Base-by-base conservation (phyloP, 176 grass and related monocot genomes). In the Cenchrus purpureus region DNA sequence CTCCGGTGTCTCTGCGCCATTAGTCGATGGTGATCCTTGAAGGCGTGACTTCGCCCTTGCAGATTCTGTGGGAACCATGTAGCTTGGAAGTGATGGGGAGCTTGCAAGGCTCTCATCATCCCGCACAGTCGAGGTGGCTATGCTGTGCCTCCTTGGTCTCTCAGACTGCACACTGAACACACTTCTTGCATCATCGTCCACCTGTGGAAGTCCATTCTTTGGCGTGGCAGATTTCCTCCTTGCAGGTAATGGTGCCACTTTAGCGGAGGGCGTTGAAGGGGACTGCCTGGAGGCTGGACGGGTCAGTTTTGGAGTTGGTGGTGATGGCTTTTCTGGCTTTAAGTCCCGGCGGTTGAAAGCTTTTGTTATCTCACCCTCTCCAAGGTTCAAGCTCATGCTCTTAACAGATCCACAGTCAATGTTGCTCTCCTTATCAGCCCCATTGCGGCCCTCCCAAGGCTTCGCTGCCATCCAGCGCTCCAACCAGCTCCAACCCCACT, bases 401-500 rank as follows among this genome's bases (percentile, higher is more conserved):
- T 91, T 95, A 32, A 87, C 43, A 4, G 95, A 95, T 19, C 49
- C 82, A 0, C 37, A 74, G 49, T 93, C 95, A 76, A 65, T 48
- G 76, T 84, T 98, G 68, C 74, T 84, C 19, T 98, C 93, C 63
- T 86, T 98, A 67, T 92, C 91, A 2, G 88, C 72, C 34, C 78
- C 91, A 4, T 75, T 72, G 49, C 82, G 87, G 29, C 85, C 89
- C 62, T 98, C 95, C 85, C 87, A 92, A 64, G 95, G 91, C 67
- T 94, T 95, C 16, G 93, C 90, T 34, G 97, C 93, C 97, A 99
- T 99, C 97, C 97, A 99, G 19, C 97, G 94, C 76, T 99, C 97
- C 65, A 99, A 67, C 97, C 97, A 99, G 93, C 97, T 99, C 97
- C 97, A 99, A 62, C 97, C 97, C 97, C 97, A 99, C 55, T 96